phyloP scores from a whole-genome alignment of 163 green algal species.

The Scenedesmus sp. region DNA sequence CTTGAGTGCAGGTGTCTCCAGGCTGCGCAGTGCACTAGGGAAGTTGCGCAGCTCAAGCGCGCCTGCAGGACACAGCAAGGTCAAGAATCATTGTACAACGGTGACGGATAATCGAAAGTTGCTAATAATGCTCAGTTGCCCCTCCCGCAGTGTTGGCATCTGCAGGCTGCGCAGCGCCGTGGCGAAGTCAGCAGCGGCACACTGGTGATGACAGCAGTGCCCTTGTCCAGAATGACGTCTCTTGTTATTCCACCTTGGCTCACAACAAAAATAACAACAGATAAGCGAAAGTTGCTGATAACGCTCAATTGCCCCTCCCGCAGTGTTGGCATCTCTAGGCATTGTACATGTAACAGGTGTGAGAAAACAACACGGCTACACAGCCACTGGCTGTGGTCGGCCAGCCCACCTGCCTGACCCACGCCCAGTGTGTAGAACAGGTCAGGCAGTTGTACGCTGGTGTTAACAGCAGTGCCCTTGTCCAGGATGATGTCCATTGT shows the following conservation, averaged over 20 bases:
- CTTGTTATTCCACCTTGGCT: no score
- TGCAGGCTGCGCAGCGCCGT: background rate
- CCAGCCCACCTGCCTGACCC: background rate
- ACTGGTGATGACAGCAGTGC: background rate
- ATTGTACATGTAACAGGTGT: no score
- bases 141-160: background rate
- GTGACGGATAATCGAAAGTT: no score
- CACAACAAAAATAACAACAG: no score
- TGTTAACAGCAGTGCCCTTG: constrained; percentile 17
- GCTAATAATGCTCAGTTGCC: no score
- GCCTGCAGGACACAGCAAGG: background rate
- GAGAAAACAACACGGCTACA: no score
- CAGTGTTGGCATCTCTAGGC: background rate
- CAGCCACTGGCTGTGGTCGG: no score
- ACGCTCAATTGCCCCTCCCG: no score
- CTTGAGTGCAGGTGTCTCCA: constrained; percentile 6
- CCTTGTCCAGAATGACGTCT: no score
- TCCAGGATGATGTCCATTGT: constrained; percentile 9
- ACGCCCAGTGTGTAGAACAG: background rate
- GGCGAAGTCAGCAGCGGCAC: background rate
- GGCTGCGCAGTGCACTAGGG: background rate
- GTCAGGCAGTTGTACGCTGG: background rate
- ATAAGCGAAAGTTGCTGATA: no score
- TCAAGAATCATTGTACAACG: no score
- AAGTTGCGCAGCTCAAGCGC: constrained; percentile 13